Percentiles rank a stretch among this genome's conserved stretches.
phyloP scores from a whole-genome alignment of 345 rosid genomes.

The Reutealis trisperma region DNA sequence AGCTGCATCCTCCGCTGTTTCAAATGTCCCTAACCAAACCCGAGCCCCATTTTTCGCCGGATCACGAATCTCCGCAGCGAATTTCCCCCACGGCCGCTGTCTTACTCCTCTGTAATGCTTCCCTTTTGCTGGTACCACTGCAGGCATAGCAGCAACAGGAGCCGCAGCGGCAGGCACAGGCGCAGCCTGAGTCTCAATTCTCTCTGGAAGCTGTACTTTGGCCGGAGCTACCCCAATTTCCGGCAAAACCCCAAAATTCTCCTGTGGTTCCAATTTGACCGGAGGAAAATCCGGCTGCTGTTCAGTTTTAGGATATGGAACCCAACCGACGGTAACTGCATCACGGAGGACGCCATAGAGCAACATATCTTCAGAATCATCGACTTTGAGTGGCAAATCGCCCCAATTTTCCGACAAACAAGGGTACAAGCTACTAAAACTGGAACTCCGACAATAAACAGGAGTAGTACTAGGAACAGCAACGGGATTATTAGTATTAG shows the following conservation, averaged over 20 bases:
- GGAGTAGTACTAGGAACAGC: constrained; percentile 25
- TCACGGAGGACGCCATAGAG: constrained; percentile 69
- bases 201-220: neutral
- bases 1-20: constrained; percentile 98
- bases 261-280: constrained; percentile 47
- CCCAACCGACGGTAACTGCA: constrained; percentile 79
- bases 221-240: neutral
- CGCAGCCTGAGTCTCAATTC: constrained; percentile 15
- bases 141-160: constrained; percentile 5
- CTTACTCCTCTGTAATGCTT: constrained; percentile 96
- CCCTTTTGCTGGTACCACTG: constrained; percentile 49
- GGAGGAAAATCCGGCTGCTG: constrained; percentile 22
- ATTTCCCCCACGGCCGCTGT: constrained; percentile 99
- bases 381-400: constrained; percentile 71
- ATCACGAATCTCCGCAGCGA: constrained; percentile 96
- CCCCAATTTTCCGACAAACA: constrained; percentile 95
- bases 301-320: constrained; percentile 47
- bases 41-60: constrained; percentile 98
- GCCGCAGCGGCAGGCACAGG: neutral
- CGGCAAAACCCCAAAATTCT: constrained; percentile 13
- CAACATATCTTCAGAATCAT: constrained; percentile 89
- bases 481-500: constrained; percentile 21
- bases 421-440: constrained; percentile 67
- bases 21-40: constrained; percentile 97
- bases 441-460: constrained; percentile 54